These are phyloP conservation scores for Reticulomyxa filosa DNA, from an alignment of 78 protist species.

Conservation along the genomic window DNA sequence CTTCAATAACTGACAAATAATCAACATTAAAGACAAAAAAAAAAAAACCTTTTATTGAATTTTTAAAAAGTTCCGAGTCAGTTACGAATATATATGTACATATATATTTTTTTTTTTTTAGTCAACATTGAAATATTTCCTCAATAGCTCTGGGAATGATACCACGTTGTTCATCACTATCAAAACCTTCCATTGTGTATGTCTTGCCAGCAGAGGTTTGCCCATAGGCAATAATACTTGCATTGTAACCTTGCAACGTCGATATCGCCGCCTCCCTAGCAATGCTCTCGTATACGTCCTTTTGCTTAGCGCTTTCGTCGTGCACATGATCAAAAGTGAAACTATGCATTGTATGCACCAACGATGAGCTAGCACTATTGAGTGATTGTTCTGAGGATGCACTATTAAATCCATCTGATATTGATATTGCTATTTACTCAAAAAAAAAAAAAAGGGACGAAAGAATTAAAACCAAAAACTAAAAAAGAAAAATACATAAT, in stretches of 20 bases:
- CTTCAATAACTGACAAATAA: neutral
- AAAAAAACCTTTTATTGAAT: neutral
- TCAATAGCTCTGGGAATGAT: conserved; percentile 55
- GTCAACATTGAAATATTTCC: conserved; percentile 26
- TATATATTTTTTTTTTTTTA: neutral
- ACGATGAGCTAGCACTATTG: no score
- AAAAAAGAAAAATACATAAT: no score
- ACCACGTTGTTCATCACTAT: conserved; percentile 19
- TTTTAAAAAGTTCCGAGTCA: neutral
- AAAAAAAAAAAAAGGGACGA: no score
- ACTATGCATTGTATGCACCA: neutral
- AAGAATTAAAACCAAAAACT: no score
- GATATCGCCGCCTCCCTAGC: conserved; percentile 32
- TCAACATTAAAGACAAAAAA: neutral
- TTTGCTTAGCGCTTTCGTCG: conserved; percentile 18
- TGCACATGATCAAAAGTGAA: conserved; percentile 44
- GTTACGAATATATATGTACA: neutral
- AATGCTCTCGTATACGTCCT: conserved; percentile 23
- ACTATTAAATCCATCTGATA: no score
- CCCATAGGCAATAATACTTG: conserved; percentile 53
- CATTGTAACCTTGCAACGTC: conserved; percentile 40
- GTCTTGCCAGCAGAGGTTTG: conserved; percentile 51
- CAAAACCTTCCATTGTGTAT: conserved; percentile 52
- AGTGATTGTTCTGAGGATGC: no score
- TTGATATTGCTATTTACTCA: no score